These are phyloP conservation scores for Eucalyptus virginea DNA, from an alignment of 345 rosid species.

Conservation along the genomic window DNA sequence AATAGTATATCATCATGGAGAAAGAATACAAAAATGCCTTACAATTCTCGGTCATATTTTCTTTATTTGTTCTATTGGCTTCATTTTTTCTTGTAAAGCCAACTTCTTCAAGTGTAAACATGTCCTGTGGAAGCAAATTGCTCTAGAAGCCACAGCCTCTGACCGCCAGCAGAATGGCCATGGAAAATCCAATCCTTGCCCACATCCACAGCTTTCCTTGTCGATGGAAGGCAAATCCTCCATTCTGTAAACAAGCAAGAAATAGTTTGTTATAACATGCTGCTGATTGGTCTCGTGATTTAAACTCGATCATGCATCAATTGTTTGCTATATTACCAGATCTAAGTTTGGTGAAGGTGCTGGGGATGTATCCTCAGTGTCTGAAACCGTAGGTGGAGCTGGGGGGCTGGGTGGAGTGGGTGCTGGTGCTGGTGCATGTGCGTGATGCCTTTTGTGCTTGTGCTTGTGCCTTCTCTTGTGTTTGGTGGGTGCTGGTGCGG, in stretches of 20 bases:
- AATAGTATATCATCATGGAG: not conserved
- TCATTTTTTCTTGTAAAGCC: not conserved
- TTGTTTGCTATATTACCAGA: constrained; percentile 16
- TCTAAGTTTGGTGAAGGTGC: constrained; percentile 64
- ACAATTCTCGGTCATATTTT: not conserved
- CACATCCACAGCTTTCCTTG: constrained; percentile 31
- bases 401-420: constrained; percentile 75
- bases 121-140: not conserved
- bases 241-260: constrained; percentile 29
- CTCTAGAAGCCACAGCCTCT: constrained; percentile 28
- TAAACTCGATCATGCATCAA: not conserved
- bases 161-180: constrained; percentile 32
- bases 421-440: constrained; percentile 75
- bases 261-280: not conserved
- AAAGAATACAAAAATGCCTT: not conserved
- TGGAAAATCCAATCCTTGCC: constrained; percentile 32
- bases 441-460: constrained; percentile 56
- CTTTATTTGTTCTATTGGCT: not conserved
- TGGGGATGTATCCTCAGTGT: constrained; percentile 49
- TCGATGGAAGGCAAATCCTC: constrained; percentile 32
- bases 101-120: not conserved
- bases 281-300: not conserved
- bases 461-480: constrained; percentile 46
- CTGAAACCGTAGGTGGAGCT: constrained; percentile 59
- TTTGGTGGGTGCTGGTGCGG: constrained; percentile 50